Evolutionary conservation across 2,329 filamentous ascomycete species (phyloP).

Genomic region (Hypoxylon sp.): DNA sequence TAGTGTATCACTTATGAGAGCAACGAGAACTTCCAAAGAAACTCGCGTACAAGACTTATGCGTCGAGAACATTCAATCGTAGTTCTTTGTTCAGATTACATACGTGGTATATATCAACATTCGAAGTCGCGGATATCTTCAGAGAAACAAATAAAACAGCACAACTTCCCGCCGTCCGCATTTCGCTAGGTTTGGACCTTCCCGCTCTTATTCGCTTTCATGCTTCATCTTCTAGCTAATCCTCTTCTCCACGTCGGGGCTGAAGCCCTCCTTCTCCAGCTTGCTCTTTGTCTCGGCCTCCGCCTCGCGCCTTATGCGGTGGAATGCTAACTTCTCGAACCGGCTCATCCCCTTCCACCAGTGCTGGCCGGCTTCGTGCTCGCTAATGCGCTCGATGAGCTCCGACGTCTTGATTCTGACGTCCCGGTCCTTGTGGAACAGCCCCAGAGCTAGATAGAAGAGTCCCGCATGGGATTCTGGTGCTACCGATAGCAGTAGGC

Average conservation of each 20-base stretch:
- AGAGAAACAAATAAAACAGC: constrained; percentile 28
- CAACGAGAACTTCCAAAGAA: constrained; percentile 5
- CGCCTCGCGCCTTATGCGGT: constrained; percentile 79
- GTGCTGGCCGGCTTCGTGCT: constrained; percentile 91
- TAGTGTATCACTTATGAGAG: constrained; percentile 12
- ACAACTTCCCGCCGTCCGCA: constrained; percentile 8
- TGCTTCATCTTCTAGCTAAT: constrained; percentile 59
- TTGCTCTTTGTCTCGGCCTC: constrained; percentile 66
- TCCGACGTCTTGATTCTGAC: constrained; percentile 84
- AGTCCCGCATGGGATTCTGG: constrained; percentile 89
- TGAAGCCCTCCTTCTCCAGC: constrained; percentile 62
- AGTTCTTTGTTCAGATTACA: constrained; percentile 43
- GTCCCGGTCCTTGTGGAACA: constrained; percentile 89
- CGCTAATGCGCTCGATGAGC: constrained; percentile 83
- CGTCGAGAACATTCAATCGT: constrained; percentile 13
- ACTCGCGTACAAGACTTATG: constrained; percentile 8
- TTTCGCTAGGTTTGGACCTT: constrained; percentile 25
- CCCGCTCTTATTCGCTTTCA: constrained; percentile 7
- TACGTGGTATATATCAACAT: constrained; percentile 44
- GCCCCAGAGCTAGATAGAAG: constrained; percentile 90
- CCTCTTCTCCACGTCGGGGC: constrained; percentile 61
- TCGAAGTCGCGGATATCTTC: constrained; percentile 43
- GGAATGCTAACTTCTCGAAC: constrained; percentile 90
- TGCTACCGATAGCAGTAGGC: constrained; percentile 83
- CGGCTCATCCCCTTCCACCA: constrained; percentile 91